Evolutionary conservation across 768 basidiomycete species (phyloP), one percentile per base, ranked within the genome.

Genomic region (Vishniacozyma victoriae): DNA sequence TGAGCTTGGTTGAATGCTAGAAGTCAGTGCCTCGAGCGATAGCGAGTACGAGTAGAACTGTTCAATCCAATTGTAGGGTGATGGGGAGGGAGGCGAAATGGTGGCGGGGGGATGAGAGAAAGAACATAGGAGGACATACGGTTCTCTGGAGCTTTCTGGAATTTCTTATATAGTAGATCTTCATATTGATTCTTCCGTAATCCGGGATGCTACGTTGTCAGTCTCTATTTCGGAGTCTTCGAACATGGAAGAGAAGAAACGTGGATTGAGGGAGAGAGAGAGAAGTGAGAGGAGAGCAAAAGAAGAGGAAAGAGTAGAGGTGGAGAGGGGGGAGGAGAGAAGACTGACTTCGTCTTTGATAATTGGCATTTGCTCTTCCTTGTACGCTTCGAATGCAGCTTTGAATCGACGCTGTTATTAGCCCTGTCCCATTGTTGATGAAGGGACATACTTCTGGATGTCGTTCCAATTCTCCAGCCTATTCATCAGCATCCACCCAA

Each of bases 81-180:
- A 16, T 18, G 13, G 7, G 23, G 20, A 12, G 19, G 18, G 18
- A n/a, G 31, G 9, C 16, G 44, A 44, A 22, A 9, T n/a, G 31
- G n/a, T 33, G 31, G 9, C n/a, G 9, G 31, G 31, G 31, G 31
- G 9, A 33, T 33, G 31, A n/a, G n/a, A n/a, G n/a, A n/a, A 22
- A 29, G 1, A 7, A 18, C 25, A 41, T 18, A 9, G 24, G 37
- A 36, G 22, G 1, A 72, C 85, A 66, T 74, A 92, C 90, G 91
- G 87, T 95, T 95, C 54, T 95, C 91, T 0, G 90, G 87, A 1
- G 87, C 84, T 72, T 95, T 96, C 72, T 95, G 87, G 82, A 96
- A 96, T 71, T 88, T 82, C 74, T 93, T 95, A 80, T 80, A 84
- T 40, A 95, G 74, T 41, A 90, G 73, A 51, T 96, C 91, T 81